These are phyloP conservation scores for Dothistroma pini DNA, from an alignment of 2,329 filamentous ascomycete species.

Conservation along the genomic window DNA sequence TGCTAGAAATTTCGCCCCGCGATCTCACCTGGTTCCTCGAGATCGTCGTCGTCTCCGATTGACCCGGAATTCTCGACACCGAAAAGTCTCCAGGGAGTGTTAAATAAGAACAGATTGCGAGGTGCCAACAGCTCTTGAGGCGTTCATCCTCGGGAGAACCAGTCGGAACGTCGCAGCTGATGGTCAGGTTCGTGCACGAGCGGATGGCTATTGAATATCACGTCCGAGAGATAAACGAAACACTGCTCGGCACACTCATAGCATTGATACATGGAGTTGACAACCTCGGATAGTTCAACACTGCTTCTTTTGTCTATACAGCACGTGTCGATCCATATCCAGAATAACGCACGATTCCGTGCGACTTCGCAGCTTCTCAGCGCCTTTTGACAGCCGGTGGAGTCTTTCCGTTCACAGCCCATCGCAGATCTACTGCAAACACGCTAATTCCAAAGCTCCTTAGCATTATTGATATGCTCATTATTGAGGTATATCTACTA, in stretches of 20 bases:
- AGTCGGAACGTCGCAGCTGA: background rate
- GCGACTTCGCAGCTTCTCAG: background rate
- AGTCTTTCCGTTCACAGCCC: background rate
- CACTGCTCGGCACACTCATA: conserved; percentile 18
- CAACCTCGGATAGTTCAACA: conserved; percentile 18
- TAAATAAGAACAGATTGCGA: conserved; percentile 1
- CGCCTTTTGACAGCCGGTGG: background rate
- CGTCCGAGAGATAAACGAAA: conserved; percentile 13
- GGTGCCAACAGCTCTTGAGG: conserved; percentile 4
- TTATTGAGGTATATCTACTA: too few species aligned
- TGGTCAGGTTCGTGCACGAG: background rate
- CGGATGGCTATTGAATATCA: background rate
- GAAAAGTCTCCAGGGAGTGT: conserved; percentile 2
- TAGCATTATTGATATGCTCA: too few species aligned
- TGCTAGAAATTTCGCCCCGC: background rate
- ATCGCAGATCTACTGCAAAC: too few species aligned
- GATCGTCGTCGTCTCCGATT: background rate
- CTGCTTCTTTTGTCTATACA: conserved; percentile 23
- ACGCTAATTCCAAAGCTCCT: too few species aligned
- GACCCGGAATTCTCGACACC: background rate
- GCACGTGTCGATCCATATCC: conserved; percentile 23
- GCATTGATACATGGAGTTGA: conserved; percentile 22
- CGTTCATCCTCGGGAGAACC: conserved; percentile 7
- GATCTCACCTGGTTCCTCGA: background rate
- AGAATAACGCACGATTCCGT: background rate